Evolutionary conservation across 1,284 basidiomycete genomes (phyloP), one percentile per base, ranked within the genome.

Genomic region (Fomitiporia mediterranea): DNA sequence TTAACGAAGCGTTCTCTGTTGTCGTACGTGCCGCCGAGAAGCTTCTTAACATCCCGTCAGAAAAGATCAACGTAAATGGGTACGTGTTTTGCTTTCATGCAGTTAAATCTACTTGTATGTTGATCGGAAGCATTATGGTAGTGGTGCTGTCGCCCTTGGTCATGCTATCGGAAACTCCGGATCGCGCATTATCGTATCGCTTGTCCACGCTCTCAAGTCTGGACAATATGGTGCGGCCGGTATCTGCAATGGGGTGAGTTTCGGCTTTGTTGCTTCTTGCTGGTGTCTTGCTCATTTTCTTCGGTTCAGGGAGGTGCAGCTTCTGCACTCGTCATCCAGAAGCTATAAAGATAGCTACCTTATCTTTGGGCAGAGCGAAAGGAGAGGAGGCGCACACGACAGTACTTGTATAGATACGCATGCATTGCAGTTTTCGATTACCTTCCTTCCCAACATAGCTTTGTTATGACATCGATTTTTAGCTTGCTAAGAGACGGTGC

Each of bases 1-100:
- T 99, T 72, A 99, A 99, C 73, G 97, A 96, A 73, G 97, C 96
- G 15, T 99, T 99, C 80, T 95, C 94, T 0, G 91, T 93, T 34
- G 96, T 98, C 65, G 88, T 93, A 67, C 83, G 91, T 49, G 86
- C 94, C 52, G 91, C 92, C 2, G 94, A 98, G 75, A 91, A 96
- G 74, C 81, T 92, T 42, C 80, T 97, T 59, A 81, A 79, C 58
- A 79, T 99, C 60, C 87, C 93, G 68, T 81, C 89, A 30, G 80
- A 82, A 60, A 98, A 96, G 78, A 86, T 98, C 69, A 99, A 99
- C 72, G 79, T 91, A 58, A 84, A 93, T 67, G 95, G 94, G 83
- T 92, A 69, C 34, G 84, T 72, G 47, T 46, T 34, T 25, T 60
- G 40, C 51, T 55, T 53, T 42, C 35, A 61, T 19, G 61, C 57